These are phyloP conservation scores for Inga oerstediana DNA, from an alignment of 306 rosid species.

Conservation along the genomic window DNA sequence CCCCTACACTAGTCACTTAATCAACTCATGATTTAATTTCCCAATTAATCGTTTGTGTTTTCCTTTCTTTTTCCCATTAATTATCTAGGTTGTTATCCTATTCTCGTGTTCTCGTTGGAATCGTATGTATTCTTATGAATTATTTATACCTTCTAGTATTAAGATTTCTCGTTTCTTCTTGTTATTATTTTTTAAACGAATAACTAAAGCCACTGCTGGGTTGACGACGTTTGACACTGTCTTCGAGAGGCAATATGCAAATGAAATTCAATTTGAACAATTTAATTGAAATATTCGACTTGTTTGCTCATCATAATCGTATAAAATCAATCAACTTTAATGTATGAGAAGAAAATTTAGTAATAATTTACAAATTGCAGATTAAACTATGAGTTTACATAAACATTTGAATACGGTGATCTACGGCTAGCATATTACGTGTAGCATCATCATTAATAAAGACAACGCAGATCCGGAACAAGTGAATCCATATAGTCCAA, in stretches of 20 bases:
- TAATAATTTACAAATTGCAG: no score
- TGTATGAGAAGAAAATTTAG: not conserved
- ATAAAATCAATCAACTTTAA: no score
- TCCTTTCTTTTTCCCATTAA: not conserved
- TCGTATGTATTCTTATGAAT: not conserved
- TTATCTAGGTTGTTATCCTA: not conserved
- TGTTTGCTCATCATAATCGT: not conserved
- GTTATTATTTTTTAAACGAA: not conserved
- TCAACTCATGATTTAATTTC: not conserved
- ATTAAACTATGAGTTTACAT: not conserved
- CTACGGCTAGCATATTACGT: not conserved
- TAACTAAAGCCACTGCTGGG: no score
- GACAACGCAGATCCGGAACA: not conserved
- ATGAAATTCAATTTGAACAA: not conserved
- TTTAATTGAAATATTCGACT: not conserved
- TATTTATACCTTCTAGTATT: not conserved
- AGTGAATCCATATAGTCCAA: not conserved
- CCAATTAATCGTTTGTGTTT: not conserved
- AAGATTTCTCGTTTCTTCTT: not conserved
- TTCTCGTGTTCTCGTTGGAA: not conserved
- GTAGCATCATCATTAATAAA: not conserved
- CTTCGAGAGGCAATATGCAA: not conserved
- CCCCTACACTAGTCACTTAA: conserved; percentile 43
- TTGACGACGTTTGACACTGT: not conserved
- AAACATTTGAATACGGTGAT: not conserved